Evolutionary conservation across 805 yeast genomes (phyloP).

Genomic region (Komagataella populi): DNA sequence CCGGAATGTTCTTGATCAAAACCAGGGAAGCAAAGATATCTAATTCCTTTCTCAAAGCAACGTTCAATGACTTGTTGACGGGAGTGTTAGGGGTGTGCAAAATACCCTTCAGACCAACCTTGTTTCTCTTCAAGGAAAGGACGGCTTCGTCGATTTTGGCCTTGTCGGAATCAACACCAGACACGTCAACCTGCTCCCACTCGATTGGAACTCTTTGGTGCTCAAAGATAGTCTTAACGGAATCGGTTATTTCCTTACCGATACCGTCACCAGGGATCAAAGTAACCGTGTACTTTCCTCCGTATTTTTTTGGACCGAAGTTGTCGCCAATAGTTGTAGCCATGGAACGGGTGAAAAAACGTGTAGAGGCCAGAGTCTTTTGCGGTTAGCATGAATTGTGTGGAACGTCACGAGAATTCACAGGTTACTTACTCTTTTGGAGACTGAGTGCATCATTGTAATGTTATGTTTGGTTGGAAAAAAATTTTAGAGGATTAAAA

Average conservation of each 20-base stretch:
- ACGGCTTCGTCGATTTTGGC: conserved; percentile 69
- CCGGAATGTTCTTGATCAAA: conserved; percentile 87
- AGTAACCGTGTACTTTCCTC: conserved; percentile 89
- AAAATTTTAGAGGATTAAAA: background rate
- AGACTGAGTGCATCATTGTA: conserved; percentile 1
- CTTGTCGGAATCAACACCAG: conserved; percentile 34
- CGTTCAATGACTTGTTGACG: conserved; percentile 79
- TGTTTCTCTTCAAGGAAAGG: conserved; percentile 84
- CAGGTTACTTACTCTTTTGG: conserved; percentile 1
- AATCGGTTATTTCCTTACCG: conserved; percentile 90
- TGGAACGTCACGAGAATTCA: background rate
- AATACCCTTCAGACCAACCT: conserved; percentile 93
- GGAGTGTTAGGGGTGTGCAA: conserved; percentile 78
- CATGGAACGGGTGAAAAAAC: conserved; percentile 10
- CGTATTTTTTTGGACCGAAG: conserved; percentile 74
- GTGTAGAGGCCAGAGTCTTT: background rate
- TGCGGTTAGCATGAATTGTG: background rate
- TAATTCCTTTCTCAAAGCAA: conserved; percentile 90
- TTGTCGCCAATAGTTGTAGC: conserved; percentile 16
- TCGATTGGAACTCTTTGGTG: conserved; percentile 85
- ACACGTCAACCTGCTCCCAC: conserved; percentile 75
- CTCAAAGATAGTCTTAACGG: conserved; percentile 82
- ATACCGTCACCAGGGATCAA: conserved; percentile 97
- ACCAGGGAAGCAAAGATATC: conserved; percentile 93
- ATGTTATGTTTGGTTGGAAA: background rate